Evolutionary conservation across 331 rosid genomes (phyloP), one percentile per base, ranked within the genome.

Genomic region (Pyracantha coccinea): DNA sequence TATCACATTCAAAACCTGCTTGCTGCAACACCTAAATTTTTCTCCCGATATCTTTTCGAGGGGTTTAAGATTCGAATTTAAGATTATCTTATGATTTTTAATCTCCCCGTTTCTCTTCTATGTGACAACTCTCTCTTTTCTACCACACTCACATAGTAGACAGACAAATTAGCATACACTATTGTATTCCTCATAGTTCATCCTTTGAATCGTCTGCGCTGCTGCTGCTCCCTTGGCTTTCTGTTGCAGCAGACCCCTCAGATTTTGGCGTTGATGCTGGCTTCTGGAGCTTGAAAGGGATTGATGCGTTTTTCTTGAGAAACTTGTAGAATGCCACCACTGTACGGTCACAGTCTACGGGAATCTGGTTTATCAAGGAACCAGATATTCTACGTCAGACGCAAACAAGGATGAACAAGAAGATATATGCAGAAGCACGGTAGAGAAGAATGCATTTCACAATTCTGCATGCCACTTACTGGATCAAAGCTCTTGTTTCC

Each of bases 241-340:
- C 89, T 70, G 84, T 83, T 57, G 80, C 84, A 77, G 79, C 90
- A 58, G 88, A 54, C 54, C 75, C 82, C 73, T 68, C 83, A 0
- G 87, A 8, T 75, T 84, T 85, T 17, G 93, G 69, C 59, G 88
- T n/a, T 60, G 90, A 74, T 78, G 86, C 77, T 73, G 97, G 96
- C 80, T 95, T 90, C 85, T 92, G 86, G 78, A 95, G 93, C 91
- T 92, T 95, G 87, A 95, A 95, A 29, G 97, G 97, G 81, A 95
- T 87, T 35, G 99, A 87, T 69, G 99, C 97, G 77, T 95, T 80
- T 76, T 95, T 90, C 84, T 90, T 95, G 65, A 95, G 78, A 84
- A 95, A 95, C 77, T 95, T 95, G 71, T 95, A 95, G n/a, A 94
- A 84, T n/a, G 97, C 99, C 69, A 90, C 96, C 76, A 92, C 99